These are phyloP conservation scores for Artemisia tridentata DNA, from an alignment of 129 eudicot genomes.

Conservation along the genomic window DNA sequence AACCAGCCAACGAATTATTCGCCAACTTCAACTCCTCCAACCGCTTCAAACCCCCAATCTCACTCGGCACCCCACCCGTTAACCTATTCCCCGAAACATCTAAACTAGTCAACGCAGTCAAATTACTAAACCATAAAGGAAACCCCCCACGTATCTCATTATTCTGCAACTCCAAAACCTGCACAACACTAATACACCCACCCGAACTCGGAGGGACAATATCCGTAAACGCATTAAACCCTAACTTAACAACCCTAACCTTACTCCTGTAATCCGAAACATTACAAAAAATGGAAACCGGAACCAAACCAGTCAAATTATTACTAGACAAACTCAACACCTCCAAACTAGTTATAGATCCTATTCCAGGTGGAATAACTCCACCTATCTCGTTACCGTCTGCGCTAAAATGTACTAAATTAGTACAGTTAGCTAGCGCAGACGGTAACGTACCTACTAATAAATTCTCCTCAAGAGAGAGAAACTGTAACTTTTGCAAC, in stretches of 20 bases:
- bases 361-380: conserved; percentile 56
- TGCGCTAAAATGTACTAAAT: conserved; percentile 65
- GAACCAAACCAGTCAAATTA: conserved; percentile 55
- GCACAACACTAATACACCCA: conserved; percentile 43
- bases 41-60: conserved; percentile 49
- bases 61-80: conserved; percentile 45
- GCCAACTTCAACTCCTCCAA: conserved; percentile 62
- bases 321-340: conserved; percentile 49
- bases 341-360: conserved; percentile 52
- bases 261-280: conserved; percentile 34
- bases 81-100: conserved; percentile 78
- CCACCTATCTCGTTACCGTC: conserved; percentile 65
- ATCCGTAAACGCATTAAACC: conserved; percentile 60
- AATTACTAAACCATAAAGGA: conserved; percentile 52
- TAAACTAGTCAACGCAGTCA: conserved; percentile 42
- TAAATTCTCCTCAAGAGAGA: conserved; percentile 55
- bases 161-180: conserved; percentile 60
- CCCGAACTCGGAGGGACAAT: conserved; percentile 25
- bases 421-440: conserved; percentile 61
- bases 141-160: conserved; percentile 54
- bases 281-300: conserved; percentile 52
- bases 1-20: conserved; percentile 62
- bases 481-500: conserved; percentile 47
- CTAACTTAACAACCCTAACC: conserved; percentile 49
- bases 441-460: conserved; percentile 71